Evolutionary conservation across 108 stramenopile genomes (phyloP).

Genomic region (Nitzschia palea): DNA sequence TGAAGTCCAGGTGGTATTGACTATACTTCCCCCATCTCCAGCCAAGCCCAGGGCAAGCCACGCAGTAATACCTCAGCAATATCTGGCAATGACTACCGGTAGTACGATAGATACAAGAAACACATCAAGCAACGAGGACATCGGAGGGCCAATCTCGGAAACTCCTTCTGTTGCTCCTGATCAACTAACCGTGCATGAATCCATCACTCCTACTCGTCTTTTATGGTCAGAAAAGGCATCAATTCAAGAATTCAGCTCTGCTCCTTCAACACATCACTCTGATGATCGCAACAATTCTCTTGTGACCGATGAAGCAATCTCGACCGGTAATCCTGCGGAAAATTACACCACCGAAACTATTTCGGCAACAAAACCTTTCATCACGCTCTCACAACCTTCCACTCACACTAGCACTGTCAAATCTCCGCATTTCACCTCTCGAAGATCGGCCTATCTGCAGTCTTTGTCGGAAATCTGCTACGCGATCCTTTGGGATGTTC

Average conservation of each 20-base stretch:
- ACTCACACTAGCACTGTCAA: background rate
- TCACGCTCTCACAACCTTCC: background rate
- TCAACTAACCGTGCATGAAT: too few species aligned
- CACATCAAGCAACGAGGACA: background rate
- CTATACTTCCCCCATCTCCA: slow-evolving; percentile 29
- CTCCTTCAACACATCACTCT: too few species aligned
- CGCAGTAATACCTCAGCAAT: slow-evolving; percentile 5
- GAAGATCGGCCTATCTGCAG: slow-evolving; percentile 75
- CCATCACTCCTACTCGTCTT: too few species aligned
- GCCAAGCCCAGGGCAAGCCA: background rate
- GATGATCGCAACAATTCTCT: too few species aligned
- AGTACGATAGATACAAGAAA: background rate
- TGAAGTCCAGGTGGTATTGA: slow-evolving; percentile 28
- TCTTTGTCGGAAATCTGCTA: slow-evolving; percentile 77
- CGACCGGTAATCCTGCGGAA: too few species aligned
- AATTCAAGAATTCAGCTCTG: too few species aligned
- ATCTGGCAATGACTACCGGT: too few species aligned
- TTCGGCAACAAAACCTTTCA: background rate
- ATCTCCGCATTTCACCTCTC: background rate
- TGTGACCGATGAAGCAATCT: too few species aligned
- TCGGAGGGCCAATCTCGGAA: background rate
- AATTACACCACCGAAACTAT: background rate
- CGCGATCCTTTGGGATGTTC: slow-evolving; percentile 60
- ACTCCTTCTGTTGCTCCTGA: too few species aligned
- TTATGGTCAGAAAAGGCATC: too few species aligned